Evolutionary conservation across 2,329 filamentous ascomycete species (phyloP), one percentile per base, ranked within the genome.

Genomic region (Penicillium crustosum): DNA sequence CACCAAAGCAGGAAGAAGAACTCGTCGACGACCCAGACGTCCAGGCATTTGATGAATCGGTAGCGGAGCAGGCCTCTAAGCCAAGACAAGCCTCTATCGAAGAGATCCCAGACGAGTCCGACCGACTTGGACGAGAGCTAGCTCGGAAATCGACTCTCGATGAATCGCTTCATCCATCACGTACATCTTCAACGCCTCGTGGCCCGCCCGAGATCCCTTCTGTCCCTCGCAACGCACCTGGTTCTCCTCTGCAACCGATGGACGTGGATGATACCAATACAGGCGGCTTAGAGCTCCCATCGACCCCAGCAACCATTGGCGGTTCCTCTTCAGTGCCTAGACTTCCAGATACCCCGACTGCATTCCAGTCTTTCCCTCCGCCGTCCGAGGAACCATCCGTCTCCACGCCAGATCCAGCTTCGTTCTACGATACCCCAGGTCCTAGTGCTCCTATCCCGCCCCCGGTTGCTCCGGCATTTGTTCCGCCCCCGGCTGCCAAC

Each of bases 1-100:
- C 85, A 56, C 81, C 78, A 5, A 81, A 87, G 53, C 80, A 84
- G 55, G 74, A 78, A 9, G 76, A 82, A 43, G 78, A 78, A 21
- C 70, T 74, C 23, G 71, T 74, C 42, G 81, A 82, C 53, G 88
- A 91, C 60, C 83, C 86, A 2, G 87, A 89, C 50, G 84, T 89
- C 2, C 82, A 84, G 67, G 75, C 79, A 42, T 76, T 86, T 50
- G 79, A 74, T 49, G 74, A 75, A 60, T 72, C 70, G 0, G 68
- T 73, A 13, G 74, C 77, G 0, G 80, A 76, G 15, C 80, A 79
- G 6, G 77, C 61, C 39, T 60, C 65, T 82, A 35, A 85, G 61
- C 59, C 68, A 52, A 62, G 70, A 61, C 78, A 85, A 61, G 77
- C 84, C 0, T 82, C 82, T 2, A 84, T 88, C 10, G 85, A 88